phyloP scores from a whole-genome alignment of 140 eudicot genomes.

The Cichorium intybus region DNA sequence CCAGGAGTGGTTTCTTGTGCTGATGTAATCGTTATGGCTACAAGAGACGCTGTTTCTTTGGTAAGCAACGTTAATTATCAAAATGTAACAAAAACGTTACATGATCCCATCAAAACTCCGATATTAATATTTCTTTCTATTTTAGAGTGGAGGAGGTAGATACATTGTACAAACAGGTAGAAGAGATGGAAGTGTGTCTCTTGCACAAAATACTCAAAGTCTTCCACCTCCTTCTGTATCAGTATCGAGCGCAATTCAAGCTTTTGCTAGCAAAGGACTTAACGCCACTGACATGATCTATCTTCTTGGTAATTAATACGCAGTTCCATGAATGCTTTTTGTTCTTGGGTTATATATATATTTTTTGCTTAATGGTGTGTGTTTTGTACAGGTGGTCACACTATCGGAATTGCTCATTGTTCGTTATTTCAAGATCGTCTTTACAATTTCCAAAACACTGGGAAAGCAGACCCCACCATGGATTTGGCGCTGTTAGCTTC shows the following conservation, averaged over 20 bases:
- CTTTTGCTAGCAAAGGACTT: slow-evolving; percentile 39
- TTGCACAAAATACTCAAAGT: slow-evolving; percentile 22
- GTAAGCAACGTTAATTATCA: slow-evolving; percentile 14
- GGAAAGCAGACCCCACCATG: slow-evolving; percentile 45
- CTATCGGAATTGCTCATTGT: slow-evolving; percentile 48
- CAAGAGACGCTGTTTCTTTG: slow-evolving; percentile 39
- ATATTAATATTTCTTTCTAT: background rate
- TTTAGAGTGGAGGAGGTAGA: slow-evolving; percentile 49
- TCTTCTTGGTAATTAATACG: slow-evolving; percentile 40
- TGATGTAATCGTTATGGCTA: slow-evolving; percentile 43
- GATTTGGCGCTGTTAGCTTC: background rate
- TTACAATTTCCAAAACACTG: slow-evolving; percentile 35
- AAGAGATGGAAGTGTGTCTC: slow-evolving; percentile 43
- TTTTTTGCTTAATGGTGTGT: background rate
- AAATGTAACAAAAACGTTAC: background rate
- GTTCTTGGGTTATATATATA: background rate
- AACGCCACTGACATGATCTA: slow-evolving; percentile 37
- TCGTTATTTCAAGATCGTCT: slow-evolving; percentile 38
- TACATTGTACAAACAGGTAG: slow-evolving; percentile 53
- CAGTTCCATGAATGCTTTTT: background rate
- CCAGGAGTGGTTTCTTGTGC: slow-evolving; percentile 56
- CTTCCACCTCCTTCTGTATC: slow-evolving; percentile 45
- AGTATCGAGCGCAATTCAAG: slow-evolving; percentile 29
- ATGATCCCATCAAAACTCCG: background rate
- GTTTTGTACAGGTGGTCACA: slow-evolving; percentile 37